A percentile compares a stretch with the other conserved stretches of the same genome.
phyloP scores from a whole-genome alignment of 331 rosid genomes.

The Acacia concinna region DNA sequence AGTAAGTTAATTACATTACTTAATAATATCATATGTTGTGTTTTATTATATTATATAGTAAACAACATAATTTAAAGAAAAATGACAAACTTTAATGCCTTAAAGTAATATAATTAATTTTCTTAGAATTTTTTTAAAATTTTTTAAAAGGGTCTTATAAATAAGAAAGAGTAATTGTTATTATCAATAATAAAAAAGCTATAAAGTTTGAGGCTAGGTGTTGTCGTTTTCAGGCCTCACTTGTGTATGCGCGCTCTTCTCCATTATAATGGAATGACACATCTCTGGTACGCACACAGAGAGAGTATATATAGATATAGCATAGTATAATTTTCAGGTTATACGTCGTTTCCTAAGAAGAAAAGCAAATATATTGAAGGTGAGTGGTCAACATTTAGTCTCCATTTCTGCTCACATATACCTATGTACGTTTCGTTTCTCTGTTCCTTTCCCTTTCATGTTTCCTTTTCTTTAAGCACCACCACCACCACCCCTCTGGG shows the following conservation, averaged over 20 bases:
- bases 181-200: too few relatives aligned
- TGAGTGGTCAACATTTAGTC: neutral
- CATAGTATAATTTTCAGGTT: neutral
- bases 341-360: neutral
- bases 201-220: neutral
- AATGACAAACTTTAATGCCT: too few relatives aligned
- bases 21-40: too few relatives aligned
- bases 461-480: constrained; percentile 34
- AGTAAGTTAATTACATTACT: too few relatives aligned
- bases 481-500: too few relatives aligned
- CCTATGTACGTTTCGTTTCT: constrained; percentile 4
- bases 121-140: too few relatives aligned
- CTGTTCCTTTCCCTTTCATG: constrained; percentile 34
- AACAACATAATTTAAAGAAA: too few relatives aligned
- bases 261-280: neutral
- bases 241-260: neutral
- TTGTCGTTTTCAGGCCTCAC: constrained; percentile 31
- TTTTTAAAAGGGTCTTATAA: too few relatives aligned
- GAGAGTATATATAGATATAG: too few relatives aligned
- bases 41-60: too few relatives aligned
- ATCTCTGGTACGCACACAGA: neutral
- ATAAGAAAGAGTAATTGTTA: too few relatives aligned
- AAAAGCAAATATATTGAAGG: neutral
- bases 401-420: neutral
- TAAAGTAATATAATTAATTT: too few relatives aligned